Evolutionary conservation across 2,329 filamentous ascomycete species (phyloP), one percentile per base, ranked within the genome.

Genomic region (Colletotrichum cordylinicola): DNA sequence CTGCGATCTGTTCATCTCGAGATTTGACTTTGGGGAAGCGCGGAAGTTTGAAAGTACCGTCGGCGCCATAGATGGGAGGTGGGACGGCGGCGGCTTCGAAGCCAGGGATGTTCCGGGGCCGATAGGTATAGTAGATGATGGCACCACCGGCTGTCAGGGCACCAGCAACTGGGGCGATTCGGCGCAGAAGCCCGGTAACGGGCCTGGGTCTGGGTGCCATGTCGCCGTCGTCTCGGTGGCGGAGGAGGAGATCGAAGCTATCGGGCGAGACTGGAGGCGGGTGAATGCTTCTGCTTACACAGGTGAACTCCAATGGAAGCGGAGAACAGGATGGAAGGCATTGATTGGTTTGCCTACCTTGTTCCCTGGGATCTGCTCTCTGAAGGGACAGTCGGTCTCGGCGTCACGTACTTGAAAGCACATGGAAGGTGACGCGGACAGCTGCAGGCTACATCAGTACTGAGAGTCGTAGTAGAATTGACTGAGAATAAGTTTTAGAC

Each of bases 31-130:
- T 86, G n/a, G 93, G 93, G 80, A 94, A 94, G 48, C 87, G 87
- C 16, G 93, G 93, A 55, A 93, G 90, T 78, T 87, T 89, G 83
- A 95, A 94, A 70, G 90, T 88, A 78, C 93, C 93, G 78, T 93
- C 92, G 78, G 92, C 90, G 79, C 91, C 92, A 81, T 92, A 94
- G 74, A 92, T 92, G 3, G 93, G 93, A 21, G 93, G 93, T 43
- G 93, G 93, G 2, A 95, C 94, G 5, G 90, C 91, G 6, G 93
- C 90, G 15, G 91, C 90, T 78, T 94, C 92, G 78, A 89, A 90
- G 67, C 94, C 94, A 62, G 93, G 93, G 76, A 95, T 93, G 82
- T 94, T 92, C 80, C 93, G 90, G 15, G 94, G 94, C 48, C 93
- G 91, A 84, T 94, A 94, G 78, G 85, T 85, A 81, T 89, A 90